A percentile compares a stretch with the other conserved stretches of the same genome.
These are phyloP conservation scores for Podospora australis DNA, from an alignment of 495 filamentous ascomycete species.

Conservation along the genomic window DNA sequence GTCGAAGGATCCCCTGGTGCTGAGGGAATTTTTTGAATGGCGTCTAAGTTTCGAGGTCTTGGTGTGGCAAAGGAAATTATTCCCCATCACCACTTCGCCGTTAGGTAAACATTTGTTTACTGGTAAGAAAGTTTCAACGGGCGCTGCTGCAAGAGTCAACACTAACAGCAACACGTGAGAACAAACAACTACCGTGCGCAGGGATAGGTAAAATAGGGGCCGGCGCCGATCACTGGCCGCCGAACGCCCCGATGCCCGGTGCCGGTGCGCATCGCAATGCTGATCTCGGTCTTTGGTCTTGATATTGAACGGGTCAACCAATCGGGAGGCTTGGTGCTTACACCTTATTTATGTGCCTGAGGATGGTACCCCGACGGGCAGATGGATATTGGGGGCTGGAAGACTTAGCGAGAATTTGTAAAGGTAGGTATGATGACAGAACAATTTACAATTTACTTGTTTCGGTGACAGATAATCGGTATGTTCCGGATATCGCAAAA, in stretches of 20 bases:
- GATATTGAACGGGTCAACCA: not conserved
- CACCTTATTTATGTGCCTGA: not conserved
- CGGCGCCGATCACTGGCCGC: not conserved
- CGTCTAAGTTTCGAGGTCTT: not conserved
- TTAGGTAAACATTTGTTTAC: not conserved
- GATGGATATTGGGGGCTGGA: no score
- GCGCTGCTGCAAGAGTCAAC: not conserved
- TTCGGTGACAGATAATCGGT: not conserved
- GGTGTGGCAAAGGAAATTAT: not conserved
- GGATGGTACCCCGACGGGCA: no score
- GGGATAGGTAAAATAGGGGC: not conserved
- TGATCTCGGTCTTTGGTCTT: not conserved
- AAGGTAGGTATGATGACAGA: not conserved
- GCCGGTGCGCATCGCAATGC: not conserved
- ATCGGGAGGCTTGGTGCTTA: not conserved
- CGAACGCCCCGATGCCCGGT: not conserved
- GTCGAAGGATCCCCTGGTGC: not conserved
- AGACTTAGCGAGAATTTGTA: not conserved
- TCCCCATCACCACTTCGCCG: no score
- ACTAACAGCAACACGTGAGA: not conserved
- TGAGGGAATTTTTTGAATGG: not conserved
- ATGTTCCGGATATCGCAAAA: not conserved
- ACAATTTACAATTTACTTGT: no score
- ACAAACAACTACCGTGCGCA: not conserved
- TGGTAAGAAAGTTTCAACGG: not conserved